These are phyloP conservation scores for Conticribra weissflogii DNA, from an alignment of 108 stramenopile species.

Conservation along the genomic window DNA sequence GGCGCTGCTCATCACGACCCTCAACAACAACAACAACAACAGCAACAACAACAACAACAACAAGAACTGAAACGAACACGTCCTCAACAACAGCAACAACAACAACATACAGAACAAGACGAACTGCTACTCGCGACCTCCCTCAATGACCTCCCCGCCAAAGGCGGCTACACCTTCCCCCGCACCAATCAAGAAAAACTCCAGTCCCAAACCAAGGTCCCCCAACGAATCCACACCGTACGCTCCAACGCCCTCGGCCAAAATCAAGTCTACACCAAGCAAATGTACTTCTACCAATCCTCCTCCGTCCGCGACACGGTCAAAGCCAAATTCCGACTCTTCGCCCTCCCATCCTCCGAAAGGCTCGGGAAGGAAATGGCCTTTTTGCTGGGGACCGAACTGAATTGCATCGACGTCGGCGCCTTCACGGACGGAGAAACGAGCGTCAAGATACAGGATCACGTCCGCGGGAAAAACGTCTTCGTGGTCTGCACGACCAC, in stretches of 20 bases:
- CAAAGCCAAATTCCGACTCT: slow-evolving; percentile 66
- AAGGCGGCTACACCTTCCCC: neutral
- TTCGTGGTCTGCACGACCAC: slow-evolving; percentile 77
- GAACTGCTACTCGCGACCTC: neutral
- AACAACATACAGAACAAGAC: neutral
- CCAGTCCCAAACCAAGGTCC: neutral
- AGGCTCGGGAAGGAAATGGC: slow-evolving; percentile 78
- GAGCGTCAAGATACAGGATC: slow-evolving; percentile 60
- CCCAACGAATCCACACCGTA: slow-evolving; percentile 18
- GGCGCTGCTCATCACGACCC: neutral
- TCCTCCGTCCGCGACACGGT: slow-evolving; percentile 53
- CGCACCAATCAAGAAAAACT: neutral
- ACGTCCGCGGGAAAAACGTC: slow-evolving; percentile 83
- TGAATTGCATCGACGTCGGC: slow-evolving; percentile 68
- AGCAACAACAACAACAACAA: slow-evolving; percentile 8
- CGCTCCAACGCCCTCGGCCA: slow-evolving; percentile 14
- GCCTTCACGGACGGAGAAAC: slow-evolving; percentile 86
- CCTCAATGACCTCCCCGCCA: neutral
- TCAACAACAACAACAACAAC: neutral
- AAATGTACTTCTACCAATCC: slow-evolving; percentile 82
- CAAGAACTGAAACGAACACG: no score
- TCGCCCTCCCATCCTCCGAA: slow-evolving; percentile 72
- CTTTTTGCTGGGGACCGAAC: slow-evolving; percentile 66
- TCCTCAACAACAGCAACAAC: slow-evolving; percentile 1
- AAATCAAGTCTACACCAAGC: slow-evolving; percentile 70